phyloP scores from a whole-genome alignment of 805 yeast species.

The Starmerella vaccinii region DNA sequence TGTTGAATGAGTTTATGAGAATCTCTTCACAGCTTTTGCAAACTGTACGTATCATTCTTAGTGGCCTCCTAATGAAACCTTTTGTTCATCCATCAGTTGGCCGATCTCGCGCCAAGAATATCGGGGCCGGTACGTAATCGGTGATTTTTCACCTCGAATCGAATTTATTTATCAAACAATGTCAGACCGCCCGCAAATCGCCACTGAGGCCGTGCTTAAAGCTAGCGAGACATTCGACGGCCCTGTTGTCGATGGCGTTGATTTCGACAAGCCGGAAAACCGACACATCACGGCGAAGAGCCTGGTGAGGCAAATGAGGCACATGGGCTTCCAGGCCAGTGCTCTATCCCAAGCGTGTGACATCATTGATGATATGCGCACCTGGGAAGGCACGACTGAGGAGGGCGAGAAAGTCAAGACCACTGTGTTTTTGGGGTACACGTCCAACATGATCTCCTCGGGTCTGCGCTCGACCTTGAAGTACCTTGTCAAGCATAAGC shows the following conservation, averaged over 20 bases:
- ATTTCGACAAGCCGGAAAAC: slow-evolving; percentile 70
- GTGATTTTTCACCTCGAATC: background rate
- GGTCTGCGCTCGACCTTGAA: slow-evolving; percentile 88
- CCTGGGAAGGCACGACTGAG: slow-evolving; percentile 78
- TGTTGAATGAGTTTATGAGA: no score
- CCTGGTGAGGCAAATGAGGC: slow-evolving; percentile 70
- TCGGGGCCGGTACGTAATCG: slow-evolving; percentile 1
- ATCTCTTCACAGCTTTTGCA: no score
- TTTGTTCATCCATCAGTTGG: no score
- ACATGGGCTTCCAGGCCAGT: slow-evolving; percentile 96
- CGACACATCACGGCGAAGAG: slow-evolving; percentile 70
- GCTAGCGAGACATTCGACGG: slow-evolving; percentile 72
- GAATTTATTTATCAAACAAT: background rate
- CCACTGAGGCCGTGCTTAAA: slow-evolving; percentile 84
- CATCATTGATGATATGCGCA: slow-evolving; percentile 82
- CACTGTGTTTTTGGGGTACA: slow-evolving; percentile 90
- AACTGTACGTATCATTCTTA: no score
- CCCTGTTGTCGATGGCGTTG: slow-evolving; percentile 75
- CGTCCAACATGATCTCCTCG: slow-evolving; percentile 89
- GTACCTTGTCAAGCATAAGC: slow-evolving; percentile 82
- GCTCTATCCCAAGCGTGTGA: slow-evolving; percentile 81
- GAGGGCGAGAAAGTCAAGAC: slow-evolving; percentile 56
- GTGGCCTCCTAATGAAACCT: no score
- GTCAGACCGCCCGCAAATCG: slow-evolving; percentile 33
- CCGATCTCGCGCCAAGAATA: background rate